Percentiles rank a stretch among this genome's conserved stretches.
Conservation (phyloP, 345 rosid genomes). For the Mangifera indica region DNA sequence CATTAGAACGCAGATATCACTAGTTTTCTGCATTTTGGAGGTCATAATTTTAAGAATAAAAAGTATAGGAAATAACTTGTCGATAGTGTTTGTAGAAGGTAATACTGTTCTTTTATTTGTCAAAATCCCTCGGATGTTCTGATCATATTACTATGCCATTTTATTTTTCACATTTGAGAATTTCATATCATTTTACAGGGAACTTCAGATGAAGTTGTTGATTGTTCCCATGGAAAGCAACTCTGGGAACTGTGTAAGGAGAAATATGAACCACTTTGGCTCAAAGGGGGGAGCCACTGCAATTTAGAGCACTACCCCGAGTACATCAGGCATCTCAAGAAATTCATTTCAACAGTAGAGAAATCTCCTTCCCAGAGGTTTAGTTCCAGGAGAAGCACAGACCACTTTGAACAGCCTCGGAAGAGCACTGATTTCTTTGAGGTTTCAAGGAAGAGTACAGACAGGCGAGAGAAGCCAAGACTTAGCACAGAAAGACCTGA, state of each 20-base stretch:
- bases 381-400: constrained; percentile 60
- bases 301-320: constrained; percentile 83
- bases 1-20: not conserved
- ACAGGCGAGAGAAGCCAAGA: constrained; percentile 83
- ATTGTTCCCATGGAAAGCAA: constrained; percentile 92
- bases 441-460: constrained; percentile 74
- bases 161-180: not conserved
- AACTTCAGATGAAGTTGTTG: constrained; percentile 94
- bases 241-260: constrained; percentile 89
- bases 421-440: constrained; percentile 61
- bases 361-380: constrained; percentile 69
- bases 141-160: not conserved
- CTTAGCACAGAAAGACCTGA: constrained; percentile 65
- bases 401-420: constrained; percentile 55
- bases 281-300: constrained; percentile 92
- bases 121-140: not conserved
- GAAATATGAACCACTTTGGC: constrained; percentile 94
- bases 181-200: constrained; percentile 47
- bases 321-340: constrained; percentile 92
- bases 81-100: no score
- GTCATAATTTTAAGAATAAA: not conserved
- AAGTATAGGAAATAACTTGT: no score
- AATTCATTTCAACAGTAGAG: constrained; percentile 81
- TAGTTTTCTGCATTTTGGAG: not conserved
- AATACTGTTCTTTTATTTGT: no score